Percentiles rank a stretch among this genome's conserved stretches.
Evolutionary conservation across 2,329 filamentous ascomycete genomes (phyloP).

Genomic region (Colletotrichum sp.): DNA sequence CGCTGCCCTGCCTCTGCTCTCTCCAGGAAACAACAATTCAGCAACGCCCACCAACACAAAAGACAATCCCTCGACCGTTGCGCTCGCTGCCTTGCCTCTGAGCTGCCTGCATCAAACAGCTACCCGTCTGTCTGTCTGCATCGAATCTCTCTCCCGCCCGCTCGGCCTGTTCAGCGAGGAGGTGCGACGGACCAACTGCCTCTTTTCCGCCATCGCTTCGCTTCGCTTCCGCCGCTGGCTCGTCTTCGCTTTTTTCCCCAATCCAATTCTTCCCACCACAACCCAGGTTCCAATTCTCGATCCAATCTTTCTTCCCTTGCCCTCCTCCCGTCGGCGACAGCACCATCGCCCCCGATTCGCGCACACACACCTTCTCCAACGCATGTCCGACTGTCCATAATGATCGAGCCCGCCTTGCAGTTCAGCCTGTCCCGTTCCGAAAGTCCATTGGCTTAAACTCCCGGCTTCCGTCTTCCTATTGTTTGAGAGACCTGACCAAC

Average conservation of each 20-base stretch:
- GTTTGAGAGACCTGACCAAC: constrained; percentile 17
- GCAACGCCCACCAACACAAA: background rate
- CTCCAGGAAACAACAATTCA: background rate
- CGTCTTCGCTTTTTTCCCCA: background rate
- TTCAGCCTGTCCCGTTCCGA: constrained; percentile 13
- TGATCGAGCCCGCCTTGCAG: constrained; percentile 15
- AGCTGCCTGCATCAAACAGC: background rate
- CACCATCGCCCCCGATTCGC: background rate
- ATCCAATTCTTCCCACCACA: background rate
- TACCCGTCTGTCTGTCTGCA: background rate
- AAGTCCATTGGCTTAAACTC: constrained; percentile 22
- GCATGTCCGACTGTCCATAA: constrained; percentile 18
- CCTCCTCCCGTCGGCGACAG: background rate
- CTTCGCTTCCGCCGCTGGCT: background rate
- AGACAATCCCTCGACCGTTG: background rate
- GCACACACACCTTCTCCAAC: constrained; percentile 6
- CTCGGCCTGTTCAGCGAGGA: constrained; percentile 5
- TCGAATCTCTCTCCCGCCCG: background rate
- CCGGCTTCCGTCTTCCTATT: constrained; percentile 4
- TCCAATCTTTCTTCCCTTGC: background rate
- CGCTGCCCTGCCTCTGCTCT: background rate
- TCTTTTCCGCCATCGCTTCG: background rate
- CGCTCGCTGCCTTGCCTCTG: background rate
- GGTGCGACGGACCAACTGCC: constrained; percentile 9
- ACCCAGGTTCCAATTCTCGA: background rate